Evolutionary conservation across 306 rosid species (phyloP).

Genomic region (Vachellia collinsii): DNA sequence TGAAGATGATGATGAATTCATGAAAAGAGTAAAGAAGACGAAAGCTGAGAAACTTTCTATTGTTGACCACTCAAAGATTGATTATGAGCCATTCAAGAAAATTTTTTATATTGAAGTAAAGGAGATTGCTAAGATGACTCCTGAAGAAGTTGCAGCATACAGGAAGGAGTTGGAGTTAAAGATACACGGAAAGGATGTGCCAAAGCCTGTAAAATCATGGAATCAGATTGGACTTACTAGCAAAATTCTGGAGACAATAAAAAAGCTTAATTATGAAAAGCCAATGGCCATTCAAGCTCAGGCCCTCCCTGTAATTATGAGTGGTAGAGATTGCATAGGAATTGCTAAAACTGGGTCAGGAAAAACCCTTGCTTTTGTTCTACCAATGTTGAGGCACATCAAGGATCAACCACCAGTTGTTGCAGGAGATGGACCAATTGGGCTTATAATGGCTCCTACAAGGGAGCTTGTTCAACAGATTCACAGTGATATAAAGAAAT

Average conservation of each 20-base stretch:
- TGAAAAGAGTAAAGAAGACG: conserved; percentile 95
- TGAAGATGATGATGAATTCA: conserved; percentile 93
- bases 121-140: conserved; percentile 71
- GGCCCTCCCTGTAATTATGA: conserved; percentile 87
- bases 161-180: conserved; percentile 85
- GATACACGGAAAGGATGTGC: conserved; percentile 95
- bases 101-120: conserved; percentile 77
- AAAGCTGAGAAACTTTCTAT: conserved; percentile 92
- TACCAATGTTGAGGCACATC: conserved; percentile 97
- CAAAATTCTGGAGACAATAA: conserved; percentile 87
- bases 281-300: conserved; percentile 97
- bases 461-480: conserved; percentile 98
- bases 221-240: conserved; percentile 92
- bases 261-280: conserved; percentile 74
- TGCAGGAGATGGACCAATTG: conserved; percentile 96
- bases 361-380: conserved; percentile 91
- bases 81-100: conserved; percentile 75
- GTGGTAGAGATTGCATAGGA: conserved; percentile 96
- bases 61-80: conserved; percentile 94
- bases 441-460: conserved; percentile 96
- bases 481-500: conserved; percentile 81
- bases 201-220: conserved; percentile 91
- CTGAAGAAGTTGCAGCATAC: conserved; percentile 69
- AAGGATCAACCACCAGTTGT: conserved; percentile 94
- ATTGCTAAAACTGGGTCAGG: conserved; percentile 98